Evolutionary conservation across 176 grass and related monocot species (phyloP), one percentile per base, ranked within the genome.

Genomic region (Eremochloa ophiuroides): DNA sequence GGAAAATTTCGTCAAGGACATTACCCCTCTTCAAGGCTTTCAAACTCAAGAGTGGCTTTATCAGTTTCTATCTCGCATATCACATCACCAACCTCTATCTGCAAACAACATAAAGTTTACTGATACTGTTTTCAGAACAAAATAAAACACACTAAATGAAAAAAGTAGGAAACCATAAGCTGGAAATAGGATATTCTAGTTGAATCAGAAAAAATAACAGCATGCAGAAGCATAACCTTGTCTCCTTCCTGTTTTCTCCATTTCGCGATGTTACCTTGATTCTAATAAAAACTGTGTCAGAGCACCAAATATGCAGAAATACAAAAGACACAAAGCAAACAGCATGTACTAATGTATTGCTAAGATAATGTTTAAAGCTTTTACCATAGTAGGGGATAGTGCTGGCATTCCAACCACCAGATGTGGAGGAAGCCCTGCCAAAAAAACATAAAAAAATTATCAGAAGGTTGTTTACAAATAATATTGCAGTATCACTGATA

Each of bases 21-120:
- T 91, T 98, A 99, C 93, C 96, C 96, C 58, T 99, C 96, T 87
- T 99, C 96, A 47, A 99, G 93, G 74, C 88, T 79, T 86, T 99
- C 96, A 80, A 95, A 95, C 83, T 99, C 96, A 68, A 98, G 77
- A 35, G 91, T 94, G 66, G 96, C 96, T 87, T 99, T 99, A 77
- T 99, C 96, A 77, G 93, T 99, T 86, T 99, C 96, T 88, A 99
- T 99, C 83, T 99, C 96, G 30, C 96, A 99, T 37, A 99, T 73
- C 61, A 99, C 96, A 76, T 99, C 96, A 76, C 93, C 96, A 64
- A 99, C 87, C 71, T 95, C 90, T 73, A 99, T 95, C 96, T 99
- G 91, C 77, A 83, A 91, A 65, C 15, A 86, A 48, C 51, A 79
- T 48, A 17, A 43, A 28, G 6, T 59, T 33, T 68, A 74, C 37